Evolutionary conservation across 345 rosid genomes (phyloP).

Genomic region (Zanthoxylum bungeanum): DNA sequence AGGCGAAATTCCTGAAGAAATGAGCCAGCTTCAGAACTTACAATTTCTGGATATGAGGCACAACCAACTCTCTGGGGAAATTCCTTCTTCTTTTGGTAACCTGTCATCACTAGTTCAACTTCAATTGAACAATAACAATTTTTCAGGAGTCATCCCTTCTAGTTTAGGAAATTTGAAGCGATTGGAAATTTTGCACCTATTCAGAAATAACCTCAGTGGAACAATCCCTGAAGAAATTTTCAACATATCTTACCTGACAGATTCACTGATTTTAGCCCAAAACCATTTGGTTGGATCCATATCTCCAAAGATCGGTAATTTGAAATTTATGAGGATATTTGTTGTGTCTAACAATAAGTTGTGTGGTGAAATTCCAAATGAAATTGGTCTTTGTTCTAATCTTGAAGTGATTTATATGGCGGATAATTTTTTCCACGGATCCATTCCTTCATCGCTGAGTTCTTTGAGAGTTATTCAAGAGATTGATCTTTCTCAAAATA

Average conservation of each 20-base stretch:
- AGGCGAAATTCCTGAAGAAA: constrained; percentile 5
- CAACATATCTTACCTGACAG: not conserved
- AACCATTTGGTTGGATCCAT: not conserved
- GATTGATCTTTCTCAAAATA: not conserved
- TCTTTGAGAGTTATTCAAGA: not conserved
- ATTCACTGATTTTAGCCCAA: not conserved
- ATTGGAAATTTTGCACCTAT: not conserved
- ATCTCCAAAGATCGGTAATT: not conserved
- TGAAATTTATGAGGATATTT: not conserved
- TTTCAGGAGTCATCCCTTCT: constrained; percentile 26
- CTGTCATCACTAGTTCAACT: constrained; percentile 10
- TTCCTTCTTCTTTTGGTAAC: constrained; percentile 19
- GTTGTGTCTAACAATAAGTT: not conserved
- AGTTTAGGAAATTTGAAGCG: constrained; percentile 5
- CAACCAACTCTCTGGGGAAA: constrained; percentile 4
- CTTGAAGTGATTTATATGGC: not conserved
- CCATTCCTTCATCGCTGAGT: not conserved
- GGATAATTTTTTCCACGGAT: not conserved
- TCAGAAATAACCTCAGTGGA: constrained; percentile 11
- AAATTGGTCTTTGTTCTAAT: constrained; percentile 4
- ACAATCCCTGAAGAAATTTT: constrained; percentile 11
- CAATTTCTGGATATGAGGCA: not conserved
- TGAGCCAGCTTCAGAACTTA: not conserved
- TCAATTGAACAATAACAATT: constrained; percentile 1
- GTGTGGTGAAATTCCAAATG: not conserved